Evolutionary conservation across 805 yeast genomes (phyloP), one percentile per base, ranked within the genome.

Genomic region (Candida orba): DNA sequence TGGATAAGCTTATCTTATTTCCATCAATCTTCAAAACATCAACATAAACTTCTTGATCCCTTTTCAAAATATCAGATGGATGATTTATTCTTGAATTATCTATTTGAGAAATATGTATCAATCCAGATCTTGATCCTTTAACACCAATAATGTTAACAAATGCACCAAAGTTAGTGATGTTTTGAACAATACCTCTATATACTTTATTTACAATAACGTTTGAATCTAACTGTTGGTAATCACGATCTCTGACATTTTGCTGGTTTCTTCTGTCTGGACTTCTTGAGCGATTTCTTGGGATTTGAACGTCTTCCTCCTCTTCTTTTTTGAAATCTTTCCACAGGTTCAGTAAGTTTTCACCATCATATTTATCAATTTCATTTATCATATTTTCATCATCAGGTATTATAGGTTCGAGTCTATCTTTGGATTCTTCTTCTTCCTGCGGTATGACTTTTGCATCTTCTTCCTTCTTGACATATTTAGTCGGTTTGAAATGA

Each of bases 21-120:
- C 71, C 71, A n/a, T 69, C 69, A 6, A 78, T 47, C 30, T 67
- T 67, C 0, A 67, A 53, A 2, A 89, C 76, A 55, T 75, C 75
- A 5, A 80, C 93, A 56, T 62, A 81, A 8, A 89, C 89, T 7
- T 67, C 66, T 48, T 88, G 88, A 43, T 77, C 73, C 30, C 65
- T 52, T 36, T 67, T 63, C 15, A 86, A 65, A 1, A 78, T 66
- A 39, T 84, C 91, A 3, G 72, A 57, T 0, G 91, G 87, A 38
- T 73, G 73, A 7, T 68, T 62, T 2, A 83, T 65, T 39, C 87
- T 64, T 3, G 65, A 50, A n/a, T 58, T 57, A 5, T 76, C 68
- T 29, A 90, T 68, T 36, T 79, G 82, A 1, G 95, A 86, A 0
- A 84, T 72, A 57, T 90, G 97, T 33, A 90, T 81, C 15, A 90